Evolutionary conservation across 305 asterid genomes (phyloP).

Genomic region (Euphrasia arctica): DNA sequence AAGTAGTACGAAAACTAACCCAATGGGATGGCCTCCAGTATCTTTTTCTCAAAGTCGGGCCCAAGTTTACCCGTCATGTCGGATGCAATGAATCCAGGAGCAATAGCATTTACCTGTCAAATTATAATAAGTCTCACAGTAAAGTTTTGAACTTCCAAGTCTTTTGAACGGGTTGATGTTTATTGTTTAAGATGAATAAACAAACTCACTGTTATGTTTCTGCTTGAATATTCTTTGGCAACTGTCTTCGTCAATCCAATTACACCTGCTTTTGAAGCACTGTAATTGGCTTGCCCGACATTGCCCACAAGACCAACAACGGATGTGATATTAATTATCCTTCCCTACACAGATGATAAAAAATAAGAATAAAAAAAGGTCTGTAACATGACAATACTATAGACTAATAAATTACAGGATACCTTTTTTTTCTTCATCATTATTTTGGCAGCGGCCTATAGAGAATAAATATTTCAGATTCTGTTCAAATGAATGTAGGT

Average conservation of each 20-base stretch:
- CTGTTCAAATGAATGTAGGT: slow-evolving; percentile 14
- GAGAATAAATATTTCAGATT: slow-evolving; percentile 23
- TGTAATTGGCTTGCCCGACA: slow-evolving; percentile 92
- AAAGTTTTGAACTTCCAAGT: background rate
- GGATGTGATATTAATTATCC: slow-evolving; percentile 86
- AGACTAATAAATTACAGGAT: slow-evolving; percentile 20
- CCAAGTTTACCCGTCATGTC: slow-evolving; percentile 93
- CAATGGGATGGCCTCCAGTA: slow-evolving; percentile 74
- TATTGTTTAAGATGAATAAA: background rate
- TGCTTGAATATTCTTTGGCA: slow-evolving; percentile 93
- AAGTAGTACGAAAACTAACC: slow-evolving; percentile 42
- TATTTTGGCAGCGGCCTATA: slow-evolving; percentile 92
- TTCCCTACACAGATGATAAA: slow-evolving; percentile 46
- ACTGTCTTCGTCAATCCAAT: slow-evolving; percentile 92
- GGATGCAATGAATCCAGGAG: slow-evolving; percentile 96
- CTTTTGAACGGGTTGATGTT: background rate
- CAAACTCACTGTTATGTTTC: slow-evolving; percentile 51
- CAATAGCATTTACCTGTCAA: slow-evolving; percentile 82
- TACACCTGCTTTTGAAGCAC: slow-evolving; percentile 98
- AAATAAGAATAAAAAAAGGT: no score
- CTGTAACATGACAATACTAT: background rate
- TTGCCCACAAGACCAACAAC: slow-evolving; percentile 98
- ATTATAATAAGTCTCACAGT: background rate
- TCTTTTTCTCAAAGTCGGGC: slow-evolving; percentile 72
- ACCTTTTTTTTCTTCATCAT: slow-evolving; percentile 99